phyloP scores from a whole-genome alignment of 75 land plant species.

The Cryptomeria japonica region DNA sequence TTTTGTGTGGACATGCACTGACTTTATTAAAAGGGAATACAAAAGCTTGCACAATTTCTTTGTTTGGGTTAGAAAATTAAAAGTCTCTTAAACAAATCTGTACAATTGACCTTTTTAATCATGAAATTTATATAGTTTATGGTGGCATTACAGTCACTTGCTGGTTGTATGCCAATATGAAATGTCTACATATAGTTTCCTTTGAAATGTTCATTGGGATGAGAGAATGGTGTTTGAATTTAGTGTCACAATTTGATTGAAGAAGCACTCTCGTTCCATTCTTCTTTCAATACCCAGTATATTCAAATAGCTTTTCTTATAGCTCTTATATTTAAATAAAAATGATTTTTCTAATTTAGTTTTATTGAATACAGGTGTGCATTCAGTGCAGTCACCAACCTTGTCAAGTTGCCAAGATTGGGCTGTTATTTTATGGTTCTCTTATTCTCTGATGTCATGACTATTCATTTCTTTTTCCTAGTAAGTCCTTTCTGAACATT shows the following conservation, averaged over 20 bases:
- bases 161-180: background rate
- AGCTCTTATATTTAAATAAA: background rate
- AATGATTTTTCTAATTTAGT: background rate
- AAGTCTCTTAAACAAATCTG: background rate
- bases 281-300: background rate
- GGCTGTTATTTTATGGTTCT: constrained; percentile 94
- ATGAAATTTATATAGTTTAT: background rate
- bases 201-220: background rate
- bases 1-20: background rate
- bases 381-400: constrained; percentile 82
- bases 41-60: background rate
- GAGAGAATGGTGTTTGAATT: background rate
- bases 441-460: constrained; percentile 93
- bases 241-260: background rate
- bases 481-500: constrained; percentile 37
- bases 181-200: background rate
- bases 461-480: constrained; percentile 97
- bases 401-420: constrained; percentile 65
- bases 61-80: background rate
- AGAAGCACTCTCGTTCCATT: background rate
- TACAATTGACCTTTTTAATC: background rate
- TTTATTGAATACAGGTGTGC: constrained; percentile 64
- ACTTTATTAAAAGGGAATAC: background rate
- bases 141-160: background rate
- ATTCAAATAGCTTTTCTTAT: constrained; percentile 2